Evolutionary conservation across 768 basidiomycete genomes (phyloP), one percentile per base, ranked within the genome.

Genomic region (Amanita brunnescens): DNA sequence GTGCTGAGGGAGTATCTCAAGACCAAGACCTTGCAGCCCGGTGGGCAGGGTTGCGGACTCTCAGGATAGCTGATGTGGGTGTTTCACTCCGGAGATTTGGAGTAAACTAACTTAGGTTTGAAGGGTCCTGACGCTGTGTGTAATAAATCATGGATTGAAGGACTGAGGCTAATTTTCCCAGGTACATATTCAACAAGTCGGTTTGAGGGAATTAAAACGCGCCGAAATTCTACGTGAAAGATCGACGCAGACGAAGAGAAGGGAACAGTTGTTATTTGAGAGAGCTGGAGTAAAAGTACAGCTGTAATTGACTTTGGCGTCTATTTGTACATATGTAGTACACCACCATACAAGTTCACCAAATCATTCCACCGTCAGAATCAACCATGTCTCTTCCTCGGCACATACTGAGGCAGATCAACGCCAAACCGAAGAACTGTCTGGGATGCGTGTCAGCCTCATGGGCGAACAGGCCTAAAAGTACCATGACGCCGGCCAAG

Each of bases 161-260:
- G 16, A 9, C 14, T 39, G 38, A 46, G 54, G 16, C 56, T 67
- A 37, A 67, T 2, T 47, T 47, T 43, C 14, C 26, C 41, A 90
- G 78, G 91, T 96, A 2, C 94, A 98, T 68, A 85, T 96, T 47
- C 91, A 94, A 64, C 94, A 98, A 69, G 87, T 98, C 39, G 95
- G 94, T 7, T 85, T 86, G 61, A 74, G 83, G 40, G 95, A 97
- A 68, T 72, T 97, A 57, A 87, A 79, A 69, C 82, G 91, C 21
- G 90, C 83, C 1, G 77, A 79, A 0, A 74, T 55, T 10, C 68
- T 96, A 2, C 73, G 66, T 21, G 71, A 76, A 61, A 79, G 77
- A 54, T 68, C 75, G 5, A 70, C 69, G 10, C 81, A 79, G 53
- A 61, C 76, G 40, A 78, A 76, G 65, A 72, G 72, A 68, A 86